These are phyloP conservation scores for Verbascum thapsus DNA, from an alignment of 257 asterid genomes.

Conservation along the genomic window DNA sequence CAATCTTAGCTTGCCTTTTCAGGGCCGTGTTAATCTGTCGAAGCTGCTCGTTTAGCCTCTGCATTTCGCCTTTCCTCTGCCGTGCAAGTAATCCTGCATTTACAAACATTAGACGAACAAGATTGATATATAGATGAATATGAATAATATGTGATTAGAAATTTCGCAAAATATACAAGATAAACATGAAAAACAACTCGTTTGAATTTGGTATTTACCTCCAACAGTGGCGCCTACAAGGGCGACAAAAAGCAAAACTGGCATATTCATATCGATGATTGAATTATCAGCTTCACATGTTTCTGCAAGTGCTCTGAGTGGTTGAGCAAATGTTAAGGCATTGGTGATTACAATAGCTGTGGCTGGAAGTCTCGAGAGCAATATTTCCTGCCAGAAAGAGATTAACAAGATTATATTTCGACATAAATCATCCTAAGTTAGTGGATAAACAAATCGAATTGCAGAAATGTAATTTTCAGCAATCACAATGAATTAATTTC, in stretches of 20 bases:
- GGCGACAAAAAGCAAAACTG: conserved; percentile 81
- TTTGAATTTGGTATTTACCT: conserved; percentile 46
- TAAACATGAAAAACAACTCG: neutral
- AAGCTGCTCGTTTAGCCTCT: conserved; percentile 86
- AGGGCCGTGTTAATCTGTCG: conserved; percentile 92
- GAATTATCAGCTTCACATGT: conserved; percentile 77
- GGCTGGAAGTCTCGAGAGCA: conserved; percentile 41
- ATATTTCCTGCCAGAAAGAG: conserved; percentile 47
- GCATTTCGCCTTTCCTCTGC: conserved; percentile 84
- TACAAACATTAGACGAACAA: neutral
- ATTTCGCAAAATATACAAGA: neutral
- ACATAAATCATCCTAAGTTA: neutral
- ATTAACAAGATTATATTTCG: conserved; percentile 6
- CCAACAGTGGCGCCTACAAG: conserved; percentile 96
- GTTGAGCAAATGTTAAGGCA: conserved; percentile 57
- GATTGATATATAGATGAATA: neutral
- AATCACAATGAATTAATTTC: no score
- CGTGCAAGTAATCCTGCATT: conserved; percentile 87
- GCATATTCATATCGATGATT: conserved; percentile 74
- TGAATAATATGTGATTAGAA: neutral
- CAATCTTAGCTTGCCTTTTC: conserved; percentile 95
- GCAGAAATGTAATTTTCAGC: neutral
- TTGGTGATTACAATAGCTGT: conserved; percentile 47
- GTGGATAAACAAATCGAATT: neutral
- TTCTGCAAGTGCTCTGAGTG: conserved; percentile 83